Percentiles rank a stretch among this genome's conserved stretches.
Conservation (phyloP, 306 rosid genomes). For the Prunus campanulata region DNA sequence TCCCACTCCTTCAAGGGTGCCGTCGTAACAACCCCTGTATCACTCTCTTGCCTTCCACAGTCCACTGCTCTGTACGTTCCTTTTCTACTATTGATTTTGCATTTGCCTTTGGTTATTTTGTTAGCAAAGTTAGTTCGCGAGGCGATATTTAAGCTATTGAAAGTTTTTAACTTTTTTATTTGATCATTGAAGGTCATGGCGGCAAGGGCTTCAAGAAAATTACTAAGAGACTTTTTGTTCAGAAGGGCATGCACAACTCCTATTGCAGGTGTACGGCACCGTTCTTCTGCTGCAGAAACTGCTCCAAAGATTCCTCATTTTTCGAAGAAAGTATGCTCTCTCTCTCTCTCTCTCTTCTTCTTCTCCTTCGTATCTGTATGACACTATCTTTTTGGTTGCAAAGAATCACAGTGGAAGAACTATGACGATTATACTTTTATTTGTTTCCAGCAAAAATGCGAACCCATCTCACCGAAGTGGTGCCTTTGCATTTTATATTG, state of each 20-base stretch:
- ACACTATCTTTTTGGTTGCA: background rate
- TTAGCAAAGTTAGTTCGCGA: background rate
- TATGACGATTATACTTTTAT: background rate
- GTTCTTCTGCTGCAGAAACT: constrained; percentile 54
- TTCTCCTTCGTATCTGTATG: no score
- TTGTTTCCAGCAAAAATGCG: background rate
- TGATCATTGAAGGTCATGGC: constrained; percentile 52
- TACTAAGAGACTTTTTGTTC: constrained; percentile 38
- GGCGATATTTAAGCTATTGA: background rate
- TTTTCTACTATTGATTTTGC: background rate
- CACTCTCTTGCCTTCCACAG: background rate
- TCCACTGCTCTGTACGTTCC: background rate
- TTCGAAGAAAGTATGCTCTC: constrained; percentile 67
- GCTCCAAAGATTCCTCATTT: constrained; percentile 64
- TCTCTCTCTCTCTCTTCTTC: constrained; percentile 3
- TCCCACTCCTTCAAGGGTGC: background rate
- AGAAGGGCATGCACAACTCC: constrained; percentile 38
- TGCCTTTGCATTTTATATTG: background rate
- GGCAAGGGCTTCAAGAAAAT: constrained; percentile 59
- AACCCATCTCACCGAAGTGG: background rate
- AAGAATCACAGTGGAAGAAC: background rate
- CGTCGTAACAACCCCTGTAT: background rate
- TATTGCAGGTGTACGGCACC: constrained; percentile 39
- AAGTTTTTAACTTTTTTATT: background rate
- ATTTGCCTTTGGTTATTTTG: background rate